A percentile compares a stretch with the other conserved stretches of the same genome.
phyloP scores from a whole-genome alignment of 2,329 filamentous ascomycete species.

The Cladosporium halotolerans region DNA sequence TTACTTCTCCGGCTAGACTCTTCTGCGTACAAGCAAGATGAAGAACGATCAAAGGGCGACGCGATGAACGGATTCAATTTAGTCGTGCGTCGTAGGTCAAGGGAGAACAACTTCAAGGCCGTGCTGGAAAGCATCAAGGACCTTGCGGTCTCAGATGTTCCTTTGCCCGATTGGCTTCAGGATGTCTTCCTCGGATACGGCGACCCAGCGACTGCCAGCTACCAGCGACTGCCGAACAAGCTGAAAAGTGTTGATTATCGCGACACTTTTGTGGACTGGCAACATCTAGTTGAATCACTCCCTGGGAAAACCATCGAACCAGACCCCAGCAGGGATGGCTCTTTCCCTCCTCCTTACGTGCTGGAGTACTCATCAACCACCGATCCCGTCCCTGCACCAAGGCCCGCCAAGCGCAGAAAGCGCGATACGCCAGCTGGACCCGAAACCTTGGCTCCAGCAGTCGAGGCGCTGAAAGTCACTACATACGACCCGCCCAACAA shows the following conservation, averaged over 20 bases:
- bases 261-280: slow-evolving; percentile 93
- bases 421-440: slow-evolving; percentile 65
- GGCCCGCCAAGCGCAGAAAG: slow-evolving; percentile 77
- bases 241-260: slow-evolving; percentile 78
- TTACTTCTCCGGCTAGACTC: slow-evolving; percentile 79
- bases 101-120: slow-evolving; percentile 96
- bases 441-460: slow-evolving; percentile 47
- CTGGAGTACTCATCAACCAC: slow-evolving; percentile 53
- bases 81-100: slow-evolving; percentile 70
- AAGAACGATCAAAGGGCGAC: slow-evolving; percentile 61
- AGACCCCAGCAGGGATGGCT: slow-evolving; percentile 61
- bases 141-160: slow-evolving; percentile 76
- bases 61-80: slow-evolving; percentile 82
- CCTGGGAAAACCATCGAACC: slow-evolving; percentile 84
- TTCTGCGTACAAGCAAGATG: slow-evolving; percentile 69
- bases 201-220: slow-evolving; percentile 80
- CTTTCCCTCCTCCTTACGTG: slow-evolving; percentile 82
- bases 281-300: slow-evolving; percentile 83
- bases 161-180: slow-evolving; percentile 84
- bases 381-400: slow-evolving; percentile 40
- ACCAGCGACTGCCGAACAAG: slow-evolving; percentile 72
- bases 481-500: slow-evolving; percentile 86
- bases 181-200: slow-evolving; percentile 98
- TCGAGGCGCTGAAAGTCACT: slow-evolving; percentile 70
- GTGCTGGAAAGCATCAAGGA: slow-evolving; percentile 87